Conservation (phyloP, 768 basidiomycete species). For the Gloeophyllum trabeum region DNA sequence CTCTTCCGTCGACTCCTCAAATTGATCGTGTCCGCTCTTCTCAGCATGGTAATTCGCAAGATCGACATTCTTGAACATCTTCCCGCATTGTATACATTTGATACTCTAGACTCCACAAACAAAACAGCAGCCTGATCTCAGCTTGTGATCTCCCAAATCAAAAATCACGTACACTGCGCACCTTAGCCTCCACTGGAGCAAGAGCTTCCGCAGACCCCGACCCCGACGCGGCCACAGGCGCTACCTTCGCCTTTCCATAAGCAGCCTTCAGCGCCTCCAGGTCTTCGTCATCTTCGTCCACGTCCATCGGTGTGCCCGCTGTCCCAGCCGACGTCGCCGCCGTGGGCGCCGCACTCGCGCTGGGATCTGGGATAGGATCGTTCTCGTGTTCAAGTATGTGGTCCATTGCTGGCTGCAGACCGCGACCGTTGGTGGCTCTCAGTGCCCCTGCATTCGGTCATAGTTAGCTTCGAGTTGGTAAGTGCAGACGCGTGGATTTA, state of each 20-base stretch:
- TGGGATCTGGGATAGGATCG: conserved; percentile 54
- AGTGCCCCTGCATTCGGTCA: conserved; percentile 62
- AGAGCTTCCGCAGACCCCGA: conserved; percentile 22
- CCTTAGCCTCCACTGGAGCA: conserved; percentile 43
- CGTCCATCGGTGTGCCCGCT: conserved; percentile 28
- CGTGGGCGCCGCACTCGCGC: conserved; percentile 17
- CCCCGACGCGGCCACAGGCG: not conserved
- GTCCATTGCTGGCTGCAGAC: conserved; percentile 88
- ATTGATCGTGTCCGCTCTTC: conserved; percentile 91
- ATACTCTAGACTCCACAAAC: conserved; percentile 42
- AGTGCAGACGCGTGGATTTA: conserved; percentile 4
- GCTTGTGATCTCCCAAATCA: not conserved
- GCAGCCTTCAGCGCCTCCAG: conserved; percentile 47
- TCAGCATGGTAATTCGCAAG: conserved; percentile 90
- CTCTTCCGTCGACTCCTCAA: conserved; percentile 94
- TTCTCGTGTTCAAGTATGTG: conserved; percentile 75
- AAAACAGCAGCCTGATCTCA: no score
- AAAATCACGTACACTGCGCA: conserved; percentile 13
- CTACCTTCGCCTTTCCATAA: conserved; percentile 17
- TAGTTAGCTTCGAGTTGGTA: not conserved
- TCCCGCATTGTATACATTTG: conserved; percentile 76
- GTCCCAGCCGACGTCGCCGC: conserved; percentile 11
- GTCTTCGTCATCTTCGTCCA: conserved; percentile 65
- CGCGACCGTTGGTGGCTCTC: conserved; percentile 71
- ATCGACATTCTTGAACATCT: conserved; percentile 78